A percentile compares a stretch with the other conserved stretches of the same genome.
phyloP scores from a whole-genome alignment of 805 yeast genomes.

The Candida vaughaniae region DNA sequence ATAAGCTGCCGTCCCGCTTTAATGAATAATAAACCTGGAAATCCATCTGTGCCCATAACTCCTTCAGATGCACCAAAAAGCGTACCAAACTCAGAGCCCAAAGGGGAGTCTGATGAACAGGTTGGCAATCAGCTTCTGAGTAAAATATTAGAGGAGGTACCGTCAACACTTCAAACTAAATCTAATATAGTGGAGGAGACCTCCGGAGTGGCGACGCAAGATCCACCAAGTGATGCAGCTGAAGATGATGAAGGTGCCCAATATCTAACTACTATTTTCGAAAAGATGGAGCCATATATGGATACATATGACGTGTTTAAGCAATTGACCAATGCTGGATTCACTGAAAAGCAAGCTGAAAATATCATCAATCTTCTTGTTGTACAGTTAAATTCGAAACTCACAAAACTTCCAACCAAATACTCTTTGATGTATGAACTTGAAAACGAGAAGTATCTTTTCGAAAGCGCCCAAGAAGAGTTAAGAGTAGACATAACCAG shows the following conservation, averaged over 20 bases:
- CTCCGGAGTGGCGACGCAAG: no score
- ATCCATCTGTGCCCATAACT: no score
- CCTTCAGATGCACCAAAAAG: no score
- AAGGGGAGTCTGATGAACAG: no score
- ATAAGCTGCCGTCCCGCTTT: no score
- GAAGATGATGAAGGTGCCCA: slow-evolving; percentile 9
- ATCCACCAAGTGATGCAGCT: no score
- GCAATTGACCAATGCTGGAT: slow-evolving; percentile 55
- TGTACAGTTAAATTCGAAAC: slow-evolving; percentile 41
- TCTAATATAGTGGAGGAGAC: no score
- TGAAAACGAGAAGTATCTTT: slow-evolving; percentile 84
- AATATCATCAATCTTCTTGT: slow-evolving; percentile 51
- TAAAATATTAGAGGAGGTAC: neutral
- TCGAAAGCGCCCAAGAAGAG: slow-evolving; percentile 91
- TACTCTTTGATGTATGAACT: slow-evolving; percentile 62
- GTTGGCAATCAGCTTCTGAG: no score
- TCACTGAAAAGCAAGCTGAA: slow-evolving; percentile 60
- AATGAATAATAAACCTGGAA: no score
- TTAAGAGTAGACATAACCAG: slow-evolving; percentile 73
- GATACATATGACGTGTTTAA: slow-evolving; percentile 53
- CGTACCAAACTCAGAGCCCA: no score
- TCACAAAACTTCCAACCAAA: slow-evolving; percentile 42
- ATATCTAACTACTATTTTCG: slow-evolving; percentile 58
- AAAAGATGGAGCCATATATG: slow-evolving; percentile 43
- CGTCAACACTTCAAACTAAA: neutral